Evolutionary conservation across 73 alveolate genomes (phyloP).

Genomic region (Blepharisma japonicum): DNA sequence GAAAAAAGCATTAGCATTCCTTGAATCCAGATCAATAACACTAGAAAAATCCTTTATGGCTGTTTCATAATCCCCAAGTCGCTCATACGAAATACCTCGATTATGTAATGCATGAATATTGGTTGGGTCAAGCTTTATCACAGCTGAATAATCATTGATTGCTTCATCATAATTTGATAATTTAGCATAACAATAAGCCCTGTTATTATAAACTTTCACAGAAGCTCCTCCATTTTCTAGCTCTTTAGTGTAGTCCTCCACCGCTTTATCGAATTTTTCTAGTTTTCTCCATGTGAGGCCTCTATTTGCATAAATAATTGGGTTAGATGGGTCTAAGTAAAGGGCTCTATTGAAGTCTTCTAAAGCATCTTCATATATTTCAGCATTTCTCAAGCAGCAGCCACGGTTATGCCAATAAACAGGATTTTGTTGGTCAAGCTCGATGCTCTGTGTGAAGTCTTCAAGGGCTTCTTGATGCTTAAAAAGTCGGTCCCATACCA

Average conservation of each 20-base stretch:
- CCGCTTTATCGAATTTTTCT: conserved; percentile 90
- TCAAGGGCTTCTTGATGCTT: conserved; percentile 92
- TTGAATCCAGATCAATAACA: conserved; percentile 49
- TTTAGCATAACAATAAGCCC: conserved; percentile 96
- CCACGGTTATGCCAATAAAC: conserved; percentile 98
- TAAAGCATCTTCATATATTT: conserved; percentile 73
- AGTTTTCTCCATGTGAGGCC: conserved; percentile 92
- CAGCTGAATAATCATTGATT: conserved; percentile 81
- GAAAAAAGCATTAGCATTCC: conserved; percentile 96
- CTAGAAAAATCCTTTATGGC: conserved; percentile 34
- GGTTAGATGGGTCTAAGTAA: conserved; percentile 81
- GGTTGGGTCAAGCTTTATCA: conserved; percentile 65
- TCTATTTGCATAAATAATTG: conserved; percentile 90
- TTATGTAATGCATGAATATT: conserved; percentile 94
- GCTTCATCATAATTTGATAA: conserved; percentile 87
- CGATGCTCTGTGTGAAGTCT: conserved; percentile 88
- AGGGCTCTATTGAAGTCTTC: conserved; percentile 92
- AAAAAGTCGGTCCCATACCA: conserved; percentile 89
- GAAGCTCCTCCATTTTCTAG: conserved; percentile 58
- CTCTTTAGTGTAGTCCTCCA: conserved; percentile 86
- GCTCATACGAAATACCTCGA: conserved; percentile 93
- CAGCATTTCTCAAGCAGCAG: conserved; percentile 91
- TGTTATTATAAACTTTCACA: conserved; percentile 82
- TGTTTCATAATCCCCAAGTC: conserved; percentile 80
- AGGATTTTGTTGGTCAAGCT: conserved; percentile 83